Evolutionary conservation across 306 rosid genomes (phyloP).

Genomic region (Pyrus betulifolia): DNA sequence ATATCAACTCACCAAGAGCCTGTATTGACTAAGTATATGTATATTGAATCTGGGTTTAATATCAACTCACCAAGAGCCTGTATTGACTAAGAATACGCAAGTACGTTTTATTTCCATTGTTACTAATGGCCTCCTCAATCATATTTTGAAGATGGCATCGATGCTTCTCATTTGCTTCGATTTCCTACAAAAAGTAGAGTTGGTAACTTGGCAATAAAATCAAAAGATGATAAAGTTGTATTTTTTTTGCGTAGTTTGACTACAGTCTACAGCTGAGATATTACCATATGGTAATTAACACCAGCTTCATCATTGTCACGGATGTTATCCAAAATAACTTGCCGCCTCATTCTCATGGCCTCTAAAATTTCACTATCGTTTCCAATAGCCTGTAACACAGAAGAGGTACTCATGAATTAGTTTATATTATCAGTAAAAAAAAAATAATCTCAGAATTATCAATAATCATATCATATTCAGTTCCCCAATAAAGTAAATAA

Average conservation of each 20-base stretch:
- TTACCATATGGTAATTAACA: constrained; percentile 43
- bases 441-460: not conserved
- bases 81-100: constrained; percentile 53
- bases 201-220: constrained; percentile 1
- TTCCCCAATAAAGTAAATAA: not conserved
- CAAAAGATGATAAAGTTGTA: not conserved
- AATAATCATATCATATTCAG: not conserved
- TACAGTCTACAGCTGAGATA: not conserved
- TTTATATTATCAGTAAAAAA: not conserved
- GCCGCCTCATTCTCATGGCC: constrained; percentile 37
- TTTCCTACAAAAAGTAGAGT: constrained; percentile 33
- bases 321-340: constrained; percentile 54
- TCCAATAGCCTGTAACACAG: constrained; percentile 31
- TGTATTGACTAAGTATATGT: constrained; percentile 41
- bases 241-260: not conserved
- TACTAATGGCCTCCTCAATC: constrained; percentile 55
- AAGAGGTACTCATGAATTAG: not conserved
- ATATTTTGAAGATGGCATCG: constrained; percentile 46
- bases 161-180: constrained; percentile 53
- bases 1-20: constrained; percentile 47
- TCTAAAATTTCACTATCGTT: constrained; percentile 40
- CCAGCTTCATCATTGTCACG: constrained; percentile 61
- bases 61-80: constrained; percentile 52
- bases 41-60: not conserved
- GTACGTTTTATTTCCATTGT: constrained; percentile 51